Evolutionary conservation across 2,329 filamentous ascomycete genomes (phyloP), one percentile per base, ranked within the genome.

Genomic region (Aspergillus glaucus): DNA sequence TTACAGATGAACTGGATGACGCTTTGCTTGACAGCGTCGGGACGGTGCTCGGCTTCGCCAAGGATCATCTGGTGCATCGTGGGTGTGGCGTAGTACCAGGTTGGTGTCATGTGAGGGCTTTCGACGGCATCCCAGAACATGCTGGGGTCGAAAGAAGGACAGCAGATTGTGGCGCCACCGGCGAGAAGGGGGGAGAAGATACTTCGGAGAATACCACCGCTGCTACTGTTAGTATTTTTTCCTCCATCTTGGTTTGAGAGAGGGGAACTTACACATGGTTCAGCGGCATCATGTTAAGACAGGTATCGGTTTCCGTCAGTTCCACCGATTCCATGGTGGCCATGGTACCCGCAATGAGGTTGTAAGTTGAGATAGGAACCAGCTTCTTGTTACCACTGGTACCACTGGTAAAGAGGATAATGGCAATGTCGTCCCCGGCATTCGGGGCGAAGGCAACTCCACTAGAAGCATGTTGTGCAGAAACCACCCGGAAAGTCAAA

Each of bases 221-320:
- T 75, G 37, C 4, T 45, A 1, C 3, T 37, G 43, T 44, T 17
- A 36, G 34, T 36, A 30, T 12, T 36, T 12, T 36, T n/a, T 17
- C 6, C 15, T 36, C 9, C 7, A 4, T 36, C 17, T n/a, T 36
- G 34, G 34, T n/a, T 36, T 36, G 14, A 17, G n/a, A 4, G 30
- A 36, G 32, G n/a, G 6, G 34, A 69, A 69, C 75, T 66, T 67
- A 77, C 73, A 79, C 67, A 60, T 81, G 78, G 59, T 79, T 78
- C 5, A 82, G 62, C 0, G 79, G 78, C 78, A 81, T 81, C 75
- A 80, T 79, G 56, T 81, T 81, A 21, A 80, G 59, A 57, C 78
- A 81, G 0, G 73, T 68, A 54, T 80, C 78, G 1, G 62, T 58
- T 2, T 66, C 56, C 1, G 62, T 70, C 15, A 81, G 57, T 2